phyloP scores from a whole-genome alignment of 208 protist genomes.

The Kentomonas sorsogonicus region DNA sequence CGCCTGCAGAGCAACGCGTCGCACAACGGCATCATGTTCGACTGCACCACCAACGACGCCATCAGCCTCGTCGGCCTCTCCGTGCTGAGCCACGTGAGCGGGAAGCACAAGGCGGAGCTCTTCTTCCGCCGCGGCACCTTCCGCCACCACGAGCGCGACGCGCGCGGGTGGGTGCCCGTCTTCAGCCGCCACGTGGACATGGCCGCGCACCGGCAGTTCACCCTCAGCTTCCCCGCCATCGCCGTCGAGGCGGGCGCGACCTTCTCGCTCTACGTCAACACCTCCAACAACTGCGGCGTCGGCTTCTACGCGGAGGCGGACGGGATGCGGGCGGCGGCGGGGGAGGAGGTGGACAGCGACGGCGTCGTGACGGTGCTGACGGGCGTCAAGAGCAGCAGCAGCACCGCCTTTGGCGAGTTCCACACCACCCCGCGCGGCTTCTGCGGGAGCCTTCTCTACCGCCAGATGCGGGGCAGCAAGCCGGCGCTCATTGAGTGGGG shows the following conservation, averaged over 20 bases:
- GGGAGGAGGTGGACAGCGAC: slow-evolving; percentile 73
- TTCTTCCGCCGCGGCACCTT: slow-evolving; percentile 83
- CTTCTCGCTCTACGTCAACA: slow-evolving; percentile 87
- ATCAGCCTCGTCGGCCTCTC: slow-evolving; percentile 70
- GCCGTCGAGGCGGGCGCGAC: slow-evolving; percentile 51
- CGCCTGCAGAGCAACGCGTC: slow-evolving; percentile 56
- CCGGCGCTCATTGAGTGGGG: slow-evolving; percentile 48
- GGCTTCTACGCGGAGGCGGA: slow-evolving; percentile 83
- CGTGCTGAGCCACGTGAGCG: slow-evolving; percentile 61
- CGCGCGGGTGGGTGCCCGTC: slow-evolving; percentile 56
- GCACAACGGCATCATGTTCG: slow-evolving; percentile 91
- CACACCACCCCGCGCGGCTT: slow-evolving; percentile 64
- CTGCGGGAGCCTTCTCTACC: slow-evolving; percentile 84
- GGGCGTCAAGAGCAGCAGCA: slow-evolving; percentile 73
- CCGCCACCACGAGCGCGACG: slow-evolving; percentile 49
- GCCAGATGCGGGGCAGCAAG: slow-evolving; percentile 50
- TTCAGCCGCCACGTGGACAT: slow-evolving; percentile 78
- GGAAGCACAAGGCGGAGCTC: slow-evolving; percentile 72
- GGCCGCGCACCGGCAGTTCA: slow-evolving; percentile 50
- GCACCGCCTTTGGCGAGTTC: slow-evolving; percentile 64
- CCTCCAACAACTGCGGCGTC: slow-evolving; percentile 84
- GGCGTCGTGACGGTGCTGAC: slow-evolving; percentile 69
- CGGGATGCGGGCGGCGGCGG: slow-evolving; percentile 66
- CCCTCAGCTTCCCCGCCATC: slow-evolving; percentile 54
- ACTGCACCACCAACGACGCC: slow-evolving; percentile 62